These are phyloP conservation scores for Aureobasidium uvarum DNA, from an alignment of 2,329 filamentous ascomycete genomes.

Conservation along the genomic window DNA sequence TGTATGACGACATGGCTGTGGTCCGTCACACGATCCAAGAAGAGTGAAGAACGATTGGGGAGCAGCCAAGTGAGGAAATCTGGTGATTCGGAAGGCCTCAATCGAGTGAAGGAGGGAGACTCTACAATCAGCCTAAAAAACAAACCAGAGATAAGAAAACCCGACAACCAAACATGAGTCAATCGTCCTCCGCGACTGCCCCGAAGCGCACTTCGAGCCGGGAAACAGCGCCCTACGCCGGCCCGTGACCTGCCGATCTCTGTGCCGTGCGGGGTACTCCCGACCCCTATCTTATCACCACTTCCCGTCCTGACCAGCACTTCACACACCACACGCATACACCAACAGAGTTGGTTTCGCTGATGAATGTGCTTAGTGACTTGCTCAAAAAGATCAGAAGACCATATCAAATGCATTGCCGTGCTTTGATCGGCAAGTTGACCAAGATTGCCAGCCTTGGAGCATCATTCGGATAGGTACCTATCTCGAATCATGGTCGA, in stretches of 20 bases:
- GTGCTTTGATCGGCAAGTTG: background rate
- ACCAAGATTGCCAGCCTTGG: background rate
- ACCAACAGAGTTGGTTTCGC: too few species aligned
- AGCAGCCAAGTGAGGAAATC: conserved; percentile 5
- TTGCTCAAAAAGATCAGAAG: background rate
- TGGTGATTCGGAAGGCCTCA: conserved; percentile 1
- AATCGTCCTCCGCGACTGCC: conserved; percentile 3
- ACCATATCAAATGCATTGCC: background rate
- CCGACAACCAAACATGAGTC: conserved; percentile 12
- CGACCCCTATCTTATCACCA: background rate
- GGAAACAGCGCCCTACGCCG: conserved; percentile 1
- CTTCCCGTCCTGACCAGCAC: background rate
- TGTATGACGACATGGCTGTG: conserved; percentile 21
- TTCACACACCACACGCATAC: background rate
- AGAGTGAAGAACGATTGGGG: conserved; percentile 1
- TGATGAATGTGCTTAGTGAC: background rate
- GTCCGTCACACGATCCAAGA: conserved; percentile 7
- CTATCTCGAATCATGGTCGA: background rate
- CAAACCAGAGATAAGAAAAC: conserved; percentile 6
- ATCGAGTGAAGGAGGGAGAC: background rate
- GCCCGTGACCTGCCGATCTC: conserved; percentile 1
- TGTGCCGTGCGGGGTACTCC: background rate
- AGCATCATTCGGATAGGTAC: background rate
- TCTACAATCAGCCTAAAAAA: conserved; percentile 23
- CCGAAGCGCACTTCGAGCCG: background rate